phyloP scores from a whole-genome alignment of 768 basidiomycete species.

The Phanerochaete sordida region DNA sequence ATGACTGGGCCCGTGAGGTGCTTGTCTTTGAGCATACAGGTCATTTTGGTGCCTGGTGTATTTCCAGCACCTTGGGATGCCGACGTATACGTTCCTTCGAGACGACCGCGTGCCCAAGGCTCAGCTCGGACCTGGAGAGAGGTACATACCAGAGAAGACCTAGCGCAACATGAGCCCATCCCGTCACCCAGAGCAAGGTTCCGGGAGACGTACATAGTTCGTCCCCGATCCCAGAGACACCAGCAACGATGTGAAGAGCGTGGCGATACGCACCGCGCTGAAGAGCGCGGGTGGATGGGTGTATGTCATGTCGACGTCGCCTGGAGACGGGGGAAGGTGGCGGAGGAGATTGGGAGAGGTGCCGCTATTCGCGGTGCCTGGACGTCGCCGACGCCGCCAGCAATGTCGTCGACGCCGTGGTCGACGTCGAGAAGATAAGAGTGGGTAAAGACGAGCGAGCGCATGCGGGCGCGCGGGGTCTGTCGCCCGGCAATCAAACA shows the following conservation, averaged over 20 bases:
- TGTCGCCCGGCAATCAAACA: neutral
- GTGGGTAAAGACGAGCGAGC: neutral
- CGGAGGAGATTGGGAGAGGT: no score
- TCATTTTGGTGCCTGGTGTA: no score
- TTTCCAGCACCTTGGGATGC: no score
- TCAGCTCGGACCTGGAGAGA: no score
- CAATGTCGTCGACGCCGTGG: neutral
- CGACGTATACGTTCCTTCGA: no score
- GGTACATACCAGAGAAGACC: slow-evolving; percentile 35
- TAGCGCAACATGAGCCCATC: slow-evolving; percentile 2
- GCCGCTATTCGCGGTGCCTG: no score
- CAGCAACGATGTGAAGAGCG: slow-evolving; percentile 26
- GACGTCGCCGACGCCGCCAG: neutral
- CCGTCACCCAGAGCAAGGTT: neutral
- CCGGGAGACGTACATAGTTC: slow-evolving; percentile 27
- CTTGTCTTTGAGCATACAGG: no score
- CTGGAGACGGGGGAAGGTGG: no score
- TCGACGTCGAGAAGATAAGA: slow-evolving; percentile 5
- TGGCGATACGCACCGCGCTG: slow-evolving; percentile 19
- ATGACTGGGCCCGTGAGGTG: no score
- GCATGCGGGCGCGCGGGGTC: neutral
- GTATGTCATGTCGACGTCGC: neutral
- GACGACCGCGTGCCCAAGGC: no score
- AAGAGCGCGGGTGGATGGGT: slow-evolving; percentile 10
- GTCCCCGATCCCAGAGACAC: slow-evolving; percentile 31